Base-by-base conservation (phyloP, 345 rosid genomes). In the Salix caprea region DNA sequence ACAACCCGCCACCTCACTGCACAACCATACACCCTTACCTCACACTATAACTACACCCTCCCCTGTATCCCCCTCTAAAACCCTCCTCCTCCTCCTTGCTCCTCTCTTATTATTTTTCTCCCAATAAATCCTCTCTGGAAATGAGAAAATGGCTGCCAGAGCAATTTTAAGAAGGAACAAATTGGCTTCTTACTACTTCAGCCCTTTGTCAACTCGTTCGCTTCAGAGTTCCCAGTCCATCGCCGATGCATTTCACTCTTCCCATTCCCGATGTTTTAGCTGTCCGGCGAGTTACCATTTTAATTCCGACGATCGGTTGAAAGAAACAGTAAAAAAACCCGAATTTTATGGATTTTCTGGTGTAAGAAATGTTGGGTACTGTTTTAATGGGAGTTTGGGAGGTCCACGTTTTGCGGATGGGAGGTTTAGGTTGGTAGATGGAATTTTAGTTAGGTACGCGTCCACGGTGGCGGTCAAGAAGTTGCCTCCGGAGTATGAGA, bases 401-500 rank as follows among this genome's bases (percentile, higher is more conserved):
- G 65, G 80, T 66, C 77, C 78, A 23, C 82, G 74, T 48, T 26
- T 71, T 28, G 75, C 82, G 54, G 74, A 56, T 82, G 83, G 82
- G 69, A 80, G 73, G 65, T 69, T 74, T 4, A 88, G 77, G 24
- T 65, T 75, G 69, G 65, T 66, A 30, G 36, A 83, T 78, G 81
- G 85, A 34, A 3, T 72, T 50, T 76, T 77, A 34, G 61, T 80
- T 62, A 86, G 90, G 16, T 81, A 83, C 77, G 91, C 87, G 77
- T 91, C 97, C 26, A 89, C 92, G 2, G 88, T 78, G 79, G 83
- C 90, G 2, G 90, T 90, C 65, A 91, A 87, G 76, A 67, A 85
- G 70, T 44, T 44, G 50, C 96, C 87, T 15, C 96, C 87, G 23
- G 92, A 91, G 12, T 64, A 79, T 34, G 86, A 82, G 11, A 77